Percentiles rank a stretch among this genome's conserved stretches.
These are phyloP conservation scores for Lichtheimia hyalospora DNA, from an alignment of 371 early-diverging fungal species.

Conservation along the genomic window DNA sequence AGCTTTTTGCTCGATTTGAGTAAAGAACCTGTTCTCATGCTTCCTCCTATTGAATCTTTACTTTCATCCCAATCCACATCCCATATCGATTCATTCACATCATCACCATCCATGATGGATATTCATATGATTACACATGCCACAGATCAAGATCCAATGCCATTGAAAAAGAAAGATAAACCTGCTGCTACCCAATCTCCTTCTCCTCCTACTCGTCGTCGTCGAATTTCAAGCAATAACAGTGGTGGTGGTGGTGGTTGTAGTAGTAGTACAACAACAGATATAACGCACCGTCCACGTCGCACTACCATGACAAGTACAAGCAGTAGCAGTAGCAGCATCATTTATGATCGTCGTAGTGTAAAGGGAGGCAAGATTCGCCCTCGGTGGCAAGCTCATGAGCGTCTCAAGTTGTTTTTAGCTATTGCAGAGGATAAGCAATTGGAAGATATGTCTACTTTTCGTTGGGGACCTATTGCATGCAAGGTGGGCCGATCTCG, in stretches of 20 bases:
- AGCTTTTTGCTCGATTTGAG: no score
- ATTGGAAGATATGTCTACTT: conserved; percentile 35
- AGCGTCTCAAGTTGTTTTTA: conserved; percentile 20
- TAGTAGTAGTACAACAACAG: no score
- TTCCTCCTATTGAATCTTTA: background rate
- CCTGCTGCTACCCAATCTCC: no score
- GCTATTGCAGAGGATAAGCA: conserved; percentile 31
- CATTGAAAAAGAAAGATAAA: no score
- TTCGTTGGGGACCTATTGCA: conserved; percentile 35
- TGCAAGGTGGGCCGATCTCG: conserved; percentile 20
- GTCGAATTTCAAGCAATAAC: no score
- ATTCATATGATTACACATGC: background rate
- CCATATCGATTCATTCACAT: background rate
- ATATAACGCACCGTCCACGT: no score
- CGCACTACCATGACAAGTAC: background rate
- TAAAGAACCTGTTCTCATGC: background rate
- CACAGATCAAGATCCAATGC: background rate
- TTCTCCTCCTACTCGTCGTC: no score
- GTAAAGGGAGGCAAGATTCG: background rate
- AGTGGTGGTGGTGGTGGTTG: no score
- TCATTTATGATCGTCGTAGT: background rate
- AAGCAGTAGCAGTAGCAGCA: background rate
- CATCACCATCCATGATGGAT: background rate
- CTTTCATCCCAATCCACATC: background rate
- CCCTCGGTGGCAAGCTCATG: conserved; percentile 33